A percentile compares a stretch with the other conserved stretches of the same genome.
phyloP scores from a whole-genome alignment of 768 basidiomycete species.

The Lactarius sp. region DNA sequence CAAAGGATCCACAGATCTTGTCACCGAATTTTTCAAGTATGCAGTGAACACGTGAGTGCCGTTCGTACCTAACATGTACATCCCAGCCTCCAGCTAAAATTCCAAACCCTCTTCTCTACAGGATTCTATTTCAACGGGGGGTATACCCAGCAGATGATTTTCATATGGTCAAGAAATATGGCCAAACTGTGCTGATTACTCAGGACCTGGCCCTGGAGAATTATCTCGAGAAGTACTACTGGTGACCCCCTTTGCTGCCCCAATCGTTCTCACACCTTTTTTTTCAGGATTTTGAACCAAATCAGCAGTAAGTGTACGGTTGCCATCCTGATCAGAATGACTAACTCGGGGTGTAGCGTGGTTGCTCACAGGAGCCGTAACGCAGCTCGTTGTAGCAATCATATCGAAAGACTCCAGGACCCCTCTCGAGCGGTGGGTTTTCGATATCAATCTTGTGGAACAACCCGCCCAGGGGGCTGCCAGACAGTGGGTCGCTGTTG shows the following conservation, averaged over 20 bases:
- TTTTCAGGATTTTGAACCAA: conserved; percentile 78
- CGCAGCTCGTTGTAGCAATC: conserved; percentile 91
- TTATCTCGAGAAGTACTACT: conserved; percentile 73
- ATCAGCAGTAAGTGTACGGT: conserved; percentile 67
- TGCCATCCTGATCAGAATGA: neutral
- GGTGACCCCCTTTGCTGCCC: neutral
- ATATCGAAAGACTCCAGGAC: conserved; percentile 91
- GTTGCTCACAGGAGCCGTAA: conserved; percentile 89
- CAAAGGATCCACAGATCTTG: conserved; percentile 89
- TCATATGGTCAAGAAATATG: conserved; percentile 99
- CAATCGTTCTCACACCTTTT: conserved; percentile 9
- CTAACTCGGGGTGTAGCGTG: conserved; percentile 56
- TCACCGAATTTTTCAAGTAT: conserved; percentile 99
- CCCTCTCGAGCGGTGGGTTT: conserved; percentile 96
- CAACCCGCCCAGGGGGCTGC: conserved; percentile 44
- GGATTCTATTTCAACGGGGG: conserved; percentile 93
- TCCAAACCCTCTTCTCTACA: conserved; percentile 32
- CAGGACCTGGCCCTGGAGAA: conserved; percentile 90
- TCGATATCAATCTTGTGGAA: conserved; percentile 85
- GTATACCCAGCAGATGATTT: conserved; percentile 99
- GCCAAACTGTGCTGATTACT: conserved; percentile 90
- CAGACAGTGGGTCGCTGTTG: conserved; percentile 39
- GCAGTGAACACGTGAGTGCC: conserved; percentile 87
- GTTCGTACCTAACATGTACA: neutral
- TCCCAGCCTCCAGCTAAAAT: neutral